Conservation (phyloP, 2,329 filamentous ascomycete genomes). For the Talaromyces pinophilus region DNA sequence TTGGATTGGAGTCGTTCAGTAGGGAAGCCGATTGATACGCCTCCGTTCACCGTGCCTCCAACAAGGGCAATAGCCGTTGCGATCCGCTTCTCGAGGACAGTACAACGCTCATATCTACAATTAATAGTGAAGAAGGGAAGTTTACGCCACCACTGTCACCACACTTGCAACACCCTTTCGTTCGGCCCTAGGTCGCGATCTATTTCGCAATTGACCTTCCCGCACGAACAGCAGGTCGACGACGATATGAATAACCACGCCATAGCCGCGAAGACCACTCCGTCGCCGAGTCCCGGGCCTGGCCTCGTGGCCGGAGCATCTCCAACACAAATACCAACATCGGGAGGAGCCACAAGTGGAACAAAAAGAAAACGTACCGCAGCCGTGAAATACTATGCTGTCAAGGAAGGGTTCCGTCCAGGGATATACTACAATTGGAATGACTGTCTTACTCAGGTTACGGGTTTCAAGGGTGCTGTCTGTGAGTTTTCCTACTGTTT, state of each 20-base stretch:
- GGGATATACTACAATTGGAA: conserved; percentile 66
- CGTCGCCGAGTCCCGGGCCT: conserved; percentile 39
- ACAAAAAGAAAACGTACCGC: conserved; percentile 58
- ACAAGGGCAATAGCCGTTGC: not conserved
- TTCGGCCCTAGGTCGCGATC: not conserved
- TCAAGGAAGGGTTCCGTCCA: conserved; percentile 60
- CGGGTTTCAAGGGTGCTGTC: conserved; percentile 64
- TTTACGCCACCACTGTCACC: not conserved
- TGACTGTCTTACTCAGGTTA: conserved; percentile 63
- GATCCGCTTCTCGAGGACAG: conserved; percentile 10
- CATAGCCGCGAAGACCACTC: conserved; percentile 30
- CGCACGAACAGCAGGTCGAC: not conserved
- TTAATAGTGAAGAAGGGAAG: conserved; percentile 3
- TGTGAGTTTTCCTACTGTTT: conserved; percentile 57
- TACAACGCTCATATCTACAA: not conserved
- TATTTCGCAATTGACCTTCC: not conserved
- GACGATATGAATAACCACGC: conserved; percentile 5
- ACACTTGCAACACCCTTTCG: not conserved
- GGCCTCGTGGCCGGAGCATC: conserved; percentile 30
- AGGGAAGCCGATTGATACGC: not conserved
- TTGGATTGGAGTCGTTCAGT: not conserved
- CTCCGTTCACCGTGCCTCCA: conserved; percentile 2
- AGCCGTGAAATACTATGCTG: conserved; percentile 63
- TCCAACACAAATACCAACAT: conserved; percentile 29
- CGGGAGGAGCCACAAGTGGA: conserved; percentile 40